Base-by-base conservation (phyloP, 805 yeast genomes). In the Peterozyma xylosa region DNA sequence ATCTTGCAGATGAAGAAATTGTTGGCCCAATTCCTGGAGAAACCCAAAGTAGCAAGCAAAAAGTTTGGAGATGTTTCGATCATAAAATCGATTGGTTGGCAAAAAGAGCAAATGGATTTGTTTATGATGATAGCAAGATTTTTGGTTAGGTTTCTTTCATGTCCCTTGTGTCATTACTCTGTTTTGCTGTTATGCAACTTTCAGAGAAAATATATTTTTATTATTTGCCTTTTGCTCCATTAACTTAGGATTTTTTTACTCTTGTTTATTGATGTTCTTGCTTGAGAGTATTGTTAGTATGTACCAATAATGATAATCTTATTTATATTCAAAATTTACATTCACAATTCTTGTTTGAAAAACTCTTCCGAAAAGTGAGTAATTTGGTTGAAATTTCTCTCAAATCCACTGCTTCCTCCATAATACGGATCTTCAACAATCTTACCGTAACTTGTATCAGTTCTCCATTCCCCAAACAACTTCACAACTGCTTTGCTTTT, bases 351-450 rank as follows among this genome's bases (percentile, higher is more conserved):
- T 41, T 56, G 67, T 48, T 72, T 67, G 42, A 90, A 55, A 50
- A 90, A 85, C 48, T 78, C 80, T 50, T 82, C 76, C 45, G 86
- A 77, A 58, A 91, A 91, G 53, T 85, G 89, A 10, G 66, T 57
- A 41, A 89, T 71, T 57, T 90, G 98, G 45, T 73, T 58, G 58
- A 80, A 90, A 60, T 86, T 87, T 45, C 67, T 71, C 60, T 87
- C 93, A 58, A 90, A 90, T 2, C 96, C 96, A 50, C 77, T 73
- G 16, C 64, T 66, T 0, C 95, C 96, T 5, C 97, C 97, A 56
- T 90, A 91, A 60, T 91, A 90, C 1, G 98, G 98, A 60, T 90
- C 98, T 43, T 78, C 86, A 5, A 90, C 90, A 32, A 86, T 76
- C 33, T 62, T 68, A 15, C 68, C 68, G 47, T 72, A 76, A 35